Conservation (phyloP, 1,139 yeast species). For the Taiozyma sp. region DNA sequence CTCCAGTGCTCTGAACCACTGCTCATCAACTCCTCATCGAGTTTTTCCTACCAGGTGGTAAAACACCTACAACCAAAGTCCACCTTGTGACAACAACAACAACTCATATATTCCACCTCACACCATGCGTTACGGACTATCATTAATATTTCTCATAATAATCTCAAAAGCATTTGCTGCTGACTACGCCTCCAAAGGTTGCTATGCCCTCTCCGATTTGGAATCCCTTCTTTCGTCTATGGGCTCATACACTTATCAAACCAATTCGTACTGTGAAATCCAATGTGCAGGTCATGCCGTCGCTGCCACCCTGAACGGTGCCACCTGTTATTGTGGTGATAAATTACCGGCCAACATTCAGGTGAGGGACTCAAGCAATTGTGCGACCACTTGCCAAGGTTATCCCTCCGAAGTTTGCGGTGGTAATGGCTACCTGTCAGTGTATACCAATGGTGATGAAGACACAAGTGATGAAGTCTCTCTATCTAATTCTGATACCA, state of each 20-base stretch:
- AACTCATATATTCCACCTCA: too few relatives aligned
- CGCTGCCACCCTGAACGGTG: slow-evolving; percentile 49
- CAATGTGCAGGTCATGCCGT: slow-evolving; percentile 40
- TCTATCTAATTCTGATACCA: slow-evolving; percentile 22
- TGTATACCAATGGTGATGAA: slow-evolving; percentile 34
- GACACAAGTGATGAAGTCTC: slow-evolving; percentile 18
- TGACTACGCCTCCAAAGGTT: neutral
- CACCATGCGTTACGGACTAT: neutral
- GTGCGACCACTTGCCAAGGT: slow-evolving; percentile 49
- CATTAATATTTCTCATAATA: neutral
- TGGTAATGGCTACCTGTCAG: slow-evolving; percentile 44
- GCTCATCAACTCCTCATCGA: too few relatives aligned
- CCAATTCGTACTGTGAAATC: slow-evolving; percentile 43
- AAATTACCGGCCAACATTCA: slow-evolving; percentile 24
- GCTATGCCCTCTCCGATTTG: slow-evolving; percentile 4
- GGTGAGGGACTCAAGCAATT: slow-evolving; percentile 33
- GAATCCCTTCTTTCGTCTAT: neutral
- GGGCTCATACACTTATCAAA: slow-evolving; percentile 36
- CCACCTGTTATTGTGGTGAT: slow-evolving; percentile 56
- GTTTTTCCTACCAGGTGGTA: neutral
- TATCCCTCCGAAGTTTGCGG: slow-evolving; percentile 58
- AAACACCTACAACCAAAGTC: neutral
- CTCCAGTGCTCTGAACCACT: too few relatives aligned
- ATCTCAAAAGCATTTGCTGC: neutral
- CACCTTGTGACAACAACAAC: too few relatives aligned